These are phyloP conservation scores for Sordariomycetes sp. DNA, from an alignment of 2,329 filamentous ascomycete genomes.

Conservation along the genomic window DNA sequence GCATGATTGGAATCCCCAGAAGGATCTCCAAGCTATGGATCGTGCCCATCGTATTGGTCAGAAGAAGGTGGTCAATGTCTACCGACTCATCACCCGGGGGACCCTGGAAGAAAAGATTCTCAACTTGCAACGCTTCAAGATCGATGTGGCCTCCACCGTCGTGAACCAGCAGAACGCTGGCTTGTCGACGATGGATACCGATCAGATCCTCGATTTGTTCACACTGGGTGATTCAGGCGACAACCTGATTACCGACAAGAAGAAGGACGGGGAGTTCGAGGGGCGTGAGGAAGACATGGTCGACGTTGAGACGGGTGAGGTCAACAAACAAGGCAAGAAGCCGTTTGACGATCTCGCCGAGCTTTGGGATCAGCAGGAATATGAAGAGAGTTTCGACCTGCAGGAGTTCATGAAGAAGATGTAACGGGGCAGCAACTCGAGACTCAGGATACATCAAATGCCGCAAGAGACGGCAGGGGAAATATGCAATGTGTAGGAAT, in stretches of 20 bases:
- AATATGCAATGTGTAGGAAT: no score
- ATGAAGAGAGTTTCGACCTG: slow-evolving; percentile 95
- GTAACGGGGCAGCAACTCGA: no score
- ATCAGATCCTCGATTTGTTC: slow-evolving; percentile 95
- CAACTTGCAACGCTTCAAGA: slow-evolving; percentile 97
- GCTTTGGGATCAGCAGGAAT: slow-evolving; percentile 94
- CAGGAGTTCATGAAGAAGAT: slow-evolving; percentile 94
- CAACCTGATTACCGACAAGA: slow-evolving; percentile 52
- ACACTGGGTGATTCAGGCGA: slow-evolving; percentile 75
- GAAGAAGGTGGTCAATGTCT: slow-evolving; percentile 99
- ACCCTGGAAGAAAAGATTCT: slow-evolving; percentile 98
- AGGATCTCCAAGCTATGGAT: slow-evolving; percentile 98
- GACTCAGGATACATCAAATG: no score
- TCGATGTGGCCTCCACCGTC: slow-evolving; percentile 94
- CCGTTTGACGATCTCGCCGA: slow-evolving; percentile 88
- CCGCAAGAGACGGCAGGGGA: no score
- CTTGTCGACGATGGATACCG: slow-evolving; percentile 91
- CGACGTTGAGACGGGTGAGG: slow-evolving; percentile 83
- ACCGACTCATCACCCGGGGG: slow-evolving; percentile 89
- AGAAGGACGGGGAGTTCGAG: slow-evolving; percentile 43
- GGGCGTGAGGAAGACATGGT: slow-evolving; percentile 78
- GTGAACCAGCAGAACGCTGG: slow-evolving; percentile 99
- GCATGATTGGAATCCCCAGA: slow-evolving; percentile 99
- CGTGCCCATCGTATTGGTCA: slow-evolving; percentile 96
- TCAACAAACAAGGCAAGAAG: slow-evolving; percentile 87